Evolutionary conservation across 2,329 filamentous ascomycete species (phyloP).

Genomic region (Rhexocercosporidium sp.): DNA sequence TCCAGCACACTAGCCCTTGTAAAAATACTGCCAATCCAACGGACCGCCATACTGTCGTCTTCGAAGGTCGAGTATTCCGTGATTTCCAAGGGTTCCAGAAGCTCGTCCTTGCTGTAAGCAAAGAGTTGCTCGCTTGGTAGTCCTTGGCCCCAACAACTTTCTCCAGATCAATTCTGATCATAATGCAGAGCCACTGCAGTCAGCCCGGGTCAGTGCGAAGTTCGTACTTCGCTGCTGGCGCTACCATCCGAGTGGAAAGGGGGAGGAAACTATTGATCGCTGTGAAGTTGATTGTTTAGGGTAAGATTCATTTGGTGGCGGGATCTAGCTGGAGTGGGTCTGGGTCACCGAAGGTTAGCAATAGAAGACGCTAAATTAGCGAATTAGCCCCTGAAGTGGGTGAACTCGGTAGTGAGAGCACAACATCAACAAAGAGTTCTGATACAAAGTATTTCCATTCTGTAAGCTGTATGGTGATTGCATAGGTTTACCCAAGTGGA

Average conservation of each 20-base stretch:
- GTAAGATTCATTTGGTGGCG: neutral
- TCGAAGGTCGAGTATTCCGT: neutral
- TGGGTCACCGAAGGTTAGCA: too few relatives aligned
- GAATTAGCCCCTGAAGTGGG: neutral
- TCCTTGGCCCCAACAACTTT: neutral
- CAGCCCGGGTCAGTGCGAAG: neutral
- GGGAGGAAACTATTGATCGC: neutral
- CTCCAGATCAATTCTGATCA: slow-evolving; percentile 11
- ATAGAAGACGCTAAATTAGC: neutral
- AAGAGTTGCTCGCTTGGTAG: slow-evolving; percentile 6
- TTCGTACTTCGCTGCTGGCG: neutral
- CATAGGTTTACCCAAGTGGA: too few relatives aligned
- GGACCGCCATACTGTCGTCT: neutral
- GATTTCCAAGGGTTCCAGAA: neutral
- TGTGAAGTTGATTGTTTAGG: neutral
- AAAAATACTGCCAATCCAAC: neutral
- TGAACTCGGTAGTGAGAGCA: neutral
- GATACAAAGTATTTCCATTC: too few relatives aligned
- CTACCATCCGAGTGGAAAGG: neutral
- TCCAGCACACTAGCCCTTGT: slow-evolving; percentile 4
- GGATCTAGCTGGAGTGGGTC: neutral
- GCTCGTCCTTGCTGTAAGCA: neutral
- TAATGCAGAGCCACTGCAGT: neutral
- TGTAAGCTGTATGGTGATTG: too few relatives aligned
- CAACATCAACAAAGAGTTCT: neutral